These are phyloP conservation scores for Xylariaceae sp. DNA, from an alignment of 2,329 filamentous ascomycete species.

Conservation along the genomic window DNA sequence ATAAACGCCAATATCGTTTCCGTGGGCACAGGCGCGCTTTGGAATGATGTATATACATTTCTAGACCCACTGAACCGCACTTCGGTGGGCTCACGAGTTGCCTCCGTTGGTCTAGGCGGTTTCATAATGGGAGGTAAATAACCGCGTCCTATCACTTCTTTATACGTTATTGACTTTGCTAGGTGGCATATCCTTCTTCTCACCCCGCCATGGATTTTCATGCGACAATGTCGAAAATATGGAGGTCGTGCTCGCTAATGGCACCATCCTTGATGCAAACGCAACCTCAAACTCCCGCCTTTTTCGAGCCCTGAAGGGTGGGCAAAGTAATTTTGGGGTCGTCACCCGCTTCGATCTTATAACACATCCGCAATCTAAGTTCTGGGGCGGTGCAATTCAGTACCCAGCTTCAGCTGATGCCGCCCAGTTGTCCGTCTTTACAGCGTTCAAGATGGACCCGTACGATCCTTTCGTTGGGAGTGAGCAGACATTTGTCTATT, in stretches of 20 bases:
- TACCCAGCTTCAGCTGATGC: constrained; percentile 5
- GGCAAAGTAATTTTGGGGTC: constrained; percentile 3
- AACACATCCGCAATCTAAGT: background rate
- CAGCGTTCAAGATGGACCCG: background rate
- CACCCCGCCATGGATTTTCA: background rate
- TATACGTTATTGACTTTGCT: background rate
- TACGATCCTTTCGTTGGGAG: background rate
- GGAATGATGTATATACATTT: background rate
- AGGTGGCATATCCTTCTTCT: constrained; percentile 6
- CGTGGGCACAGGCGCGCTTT: background rate
- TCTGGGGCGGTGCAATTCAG: background rate
- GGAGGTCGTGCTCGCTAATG: constrained; percentile 1
- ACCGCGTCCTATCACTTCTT: background rate
- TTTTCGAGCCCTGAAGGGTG: background rate
- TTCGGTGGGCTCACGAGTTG: background rate
- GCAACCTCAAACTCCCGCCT: background rate
- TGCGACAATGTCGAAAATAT: constrained; percentile 1
- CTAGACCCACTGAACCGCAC: background rate
- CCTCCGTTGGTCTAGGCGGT: constrained; percentile 1
- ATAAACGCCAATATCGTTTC: background rate
- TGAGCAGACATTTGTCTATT: background rate
- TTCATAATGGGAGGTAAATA: constrained; percentile 5
- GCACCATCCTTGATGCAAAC: background rate
- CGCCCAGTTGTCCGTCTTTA: background rate
- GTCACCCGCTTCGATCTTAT: constrained; percentile 1